Evolutionary conservation across 192 early-diverging fungal species (phyloP), one percentile per base, ranked within the genome.

Genomic region (Coemansia sp.): DNA sequence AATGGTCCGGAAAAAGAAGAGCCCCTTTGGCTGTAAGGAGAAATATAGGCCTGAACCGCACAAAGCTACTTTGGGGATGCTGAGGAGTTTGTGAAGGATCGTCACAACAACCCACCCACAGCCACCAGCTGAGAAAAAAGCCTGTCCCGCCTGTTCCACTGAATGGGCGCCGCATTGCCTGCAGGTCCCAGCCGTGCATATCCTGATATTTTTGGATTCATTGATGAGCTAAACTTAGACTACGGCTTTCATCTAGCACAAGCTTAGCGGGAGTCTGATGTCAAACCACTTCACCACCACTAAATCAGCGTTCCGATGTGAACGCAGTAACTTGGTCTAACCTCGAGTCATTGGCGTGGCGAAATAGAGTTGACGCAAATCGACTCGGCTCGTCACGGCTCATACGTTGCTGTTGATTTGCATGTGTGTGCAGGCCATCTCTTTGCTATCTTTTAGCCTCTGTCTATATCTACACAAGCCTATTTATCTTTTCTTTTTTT

Each of bases 1-100:
- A 44, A 50, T 50, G 47, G 47, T 22, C 43, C n/a, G 49, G 29
- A 65, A 65, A 65, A 65, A 46, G 64, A 38, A 64, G 36, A 38
- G 36, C 24, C 53, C 29, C 53, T 22, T 20, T 50, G 3, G n/a
- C 20, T 50, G 1, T 22, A 8, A 50, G 49, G 20, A 11, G 24
- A 50, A 49, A 38, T 27, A 27, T 1, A 38, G 36, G 43, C 43
- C 11, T 16, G 12, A 44, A 15, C 43, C 15, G 47, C 61, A 62
- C 34, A 34, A 62, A 63, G 53, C 9, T 11, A 15, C 53, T 22
- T 57, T 57, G 53, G 53, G 53, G 27, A 1, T 27, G 53, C 27
- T 33, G 29, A 5, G 49, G 49, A 50, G 49, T 50, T 50, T 50
- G n/a, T 22, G 9, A 20, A 7, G 53, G 53, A 57, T 57, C 29